Evolutionary conservation across 2,329 filamentous ascomycete genomes (phyloP), one percentile per base, ranked within the genome.

Genomic region (Tolypocladium amazonense): DNA sequence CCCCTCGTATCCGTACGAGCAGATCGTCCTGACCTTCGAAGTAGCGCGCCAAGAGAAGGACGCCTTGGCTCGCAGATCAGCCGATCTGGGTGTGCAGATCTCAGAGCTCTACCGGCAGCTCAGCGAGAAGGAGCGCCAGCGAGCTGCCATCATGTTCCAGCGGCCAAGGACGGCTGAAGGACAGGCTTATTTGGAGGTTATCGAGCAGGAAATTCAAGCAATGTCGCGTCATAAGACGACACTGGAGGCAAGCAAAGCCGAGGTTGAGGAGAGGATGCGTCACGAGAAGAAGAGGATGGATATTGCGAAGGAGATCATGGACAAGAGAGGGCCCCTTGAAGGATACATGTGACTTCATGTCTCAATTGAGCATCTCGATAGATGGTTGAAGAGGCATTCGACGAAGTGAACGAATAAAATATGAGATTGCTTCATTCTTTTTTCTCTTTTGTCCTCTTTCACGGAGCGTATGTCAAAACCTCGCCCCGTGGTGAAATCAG

Each of bases 61-160:
- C 27, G 47, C 47, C 47, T 11, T 33, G 27, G 15, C 33, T 2
- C 74, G 47, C 27, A 20, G 27, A 27, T 11, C 33, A 25, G 30
- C 20, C 27, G 47, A 54, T 25, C 47, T 58, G 6, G 39, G 35
- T 2, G 37, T 9, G 2, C 23, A 41, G 7, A n/a, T 45, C 37
- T 54, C 50, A 27, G 25, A 58, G 2, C 25, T 37, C 15, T 14
- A n/a, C 27, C 57, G 57, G 23, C 37, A 41, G 2, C 47, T 53
- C n/a, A 33, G 27, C 20, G n/a, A 33, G 7, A 15, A 8, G 33
- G 57, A 58, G 27, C 57, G 57, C 14, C 25, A 35, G 47, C 57
- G 57, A 27, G 41, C 57, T 20, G 37, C 25, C 37, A 33, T 58
- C 37, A 27, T 43, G 25, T 58, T 58, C 38, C 57, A 50, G 25